phyloP scores from a whole-genome alignment of 2,329 filamentous ascomycete genomes.

The Colletotrichum liaoningense region DNA sequence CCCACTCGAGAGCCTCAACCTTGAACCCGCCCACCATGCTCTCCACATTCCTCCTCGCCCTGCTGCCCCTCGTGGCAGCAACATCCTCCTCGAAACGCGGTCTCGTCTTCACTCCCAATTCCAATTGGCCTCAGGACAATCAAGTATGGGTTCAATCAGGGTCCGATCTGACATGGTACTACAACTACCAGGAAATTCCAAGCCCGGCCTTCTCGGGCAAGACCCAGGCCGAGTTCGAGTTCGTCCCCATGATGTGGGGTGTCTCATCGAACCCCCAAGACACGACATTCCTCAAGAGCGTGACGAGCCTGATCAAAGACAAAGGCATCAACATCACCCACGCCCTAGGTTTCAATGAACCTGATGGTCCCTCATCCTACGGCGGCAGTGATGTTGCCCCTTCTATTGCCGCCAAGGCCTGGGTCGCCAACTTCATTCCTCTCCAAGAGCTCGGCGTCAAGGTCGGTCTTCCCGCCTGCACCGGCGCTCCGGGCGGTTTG shows the following conservation, averaged over 20 bases:
- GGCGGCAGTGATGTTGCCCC: slow-evolving; percentile 75
- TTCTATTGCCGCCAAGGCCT: slow-evolving; percentile 71
- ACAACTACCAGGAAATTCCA: slow-evolving; percentile 77
- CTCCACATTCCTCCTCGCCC: slow-evolving; percentile 37
- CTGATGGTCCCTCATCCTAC: slow-evolving; percentile 66
- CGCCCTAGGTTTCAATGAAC: slow-evolving; percentile 84
- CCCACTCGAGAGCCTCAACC: background rate
- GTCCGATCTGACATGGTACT: slow-evolving; percentile 82
- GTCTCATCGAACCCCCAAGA: slow-evolving; percentile 58
- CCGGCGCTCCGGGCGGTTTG: slow-evolving; percentile 69
- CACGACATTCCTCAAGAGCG: slow-evolving; percentile 70
- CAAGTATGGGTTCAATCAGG: slow-evolving; percentile 68
- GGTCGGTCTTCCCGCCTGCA: slow-evolving; percentile 78
- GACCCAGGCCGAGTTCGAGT: slow-evolving; percentile 71
- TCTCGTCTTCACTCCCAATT: slow-evolving; percentile 74
- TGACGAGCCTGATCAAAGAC: slow-evolving; percentile 64
- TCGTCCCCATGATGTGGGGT: slow-evolving; percentile 87
- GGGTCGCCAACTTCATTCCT: slow-evolving; percentile 79
- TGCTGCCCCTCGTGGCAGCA: slow-evolving; percentile 41
- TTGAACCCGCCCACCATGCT: slow-evolving; percentile 22
- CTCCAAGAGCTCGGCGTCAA: slow-evolving; percentile 72
- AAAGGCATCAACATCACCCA: slow-evolving; percentile 70
- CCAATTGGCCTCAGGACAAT: slow-evolving; percentile 69
- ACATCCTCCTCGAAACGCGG: slow-evolving; percentile 73
- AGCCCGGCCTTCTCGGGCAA: slow-evolving; percentile 61